A percentile compares a stretch with the other conserved stretches of the same genome.
Evolutionary conservation across 352 stramenopile species (phyloP).

Genomic region (Globisporangium orthogonon): DNA sequence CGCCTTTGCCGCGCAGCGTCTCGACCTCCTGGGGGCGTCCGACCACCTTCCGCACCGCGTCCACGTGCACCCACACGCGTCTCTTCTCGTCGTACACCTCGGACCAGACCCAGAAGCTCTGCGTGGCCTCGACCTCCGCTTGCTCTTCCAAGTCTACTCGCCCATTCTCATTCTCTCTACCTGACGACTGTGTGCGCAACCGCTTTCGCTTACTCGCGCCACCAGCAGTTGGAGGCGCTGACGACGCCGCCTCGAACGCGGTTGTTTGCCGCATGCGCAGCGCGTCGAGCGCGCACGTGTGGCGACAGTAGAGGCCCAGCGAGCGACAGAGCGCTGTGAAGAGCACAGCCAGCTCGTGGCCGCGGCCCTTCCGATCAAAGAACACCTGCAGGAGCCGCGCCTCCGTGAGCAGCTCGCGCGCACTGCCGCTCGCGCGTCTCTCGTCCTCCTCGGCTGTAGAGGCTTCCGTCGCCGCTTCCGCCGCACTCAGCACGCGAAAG

Average conservation of each 20-base stretch:
- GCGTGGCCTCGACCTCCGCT: not conserved
- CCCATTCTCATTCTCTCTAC: not conserved
- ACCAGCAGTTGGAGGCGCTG: not conserved
- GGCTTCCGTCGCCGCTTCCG: conserved; percentile 1
- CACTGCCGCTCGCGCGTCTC: not conserved
- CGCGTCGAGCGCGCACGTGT: conserved; percentile 45
- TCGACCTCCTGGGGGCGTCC: conserved; percentile 44
- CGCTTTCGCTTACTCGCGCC: conserved; percentile 8
- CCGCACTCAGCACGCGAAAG: conserved; percentile 21
- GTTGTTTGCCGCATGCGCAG: conserved; percentile 38
- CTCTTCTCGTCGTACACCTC: conserved; percentile 56
- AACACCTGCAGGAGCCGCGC: conserved; percentile 47
- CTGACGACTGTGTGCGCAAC: not conserved
- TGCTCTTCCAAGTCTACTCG: no score
- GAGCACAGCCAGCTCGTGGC: conserved; percentile 49
- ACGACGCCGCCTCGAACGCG: conserved; percentile 24
- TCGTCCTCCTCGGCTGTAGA: conserved; percentile 1
- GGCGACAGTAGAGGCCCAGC: conserved; percentile 41
- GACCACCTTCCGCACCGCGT: conserved; percentile 42
- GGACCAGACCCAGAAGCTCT: conserved; percentile 52
- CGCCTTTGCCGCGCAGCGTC: conserved; percentile 31
- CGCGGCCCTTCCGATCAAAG: conserved; percentile 28
- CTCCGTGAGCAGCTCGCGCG: conserved; percentile 29
- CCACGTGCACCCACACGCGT: conserved; percentile 52
- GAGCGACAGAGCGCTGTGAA: conserved; percentile 60